Conservation (phyloP, 179 eudicot species). For the Monotropa hypopitys region DNA sequence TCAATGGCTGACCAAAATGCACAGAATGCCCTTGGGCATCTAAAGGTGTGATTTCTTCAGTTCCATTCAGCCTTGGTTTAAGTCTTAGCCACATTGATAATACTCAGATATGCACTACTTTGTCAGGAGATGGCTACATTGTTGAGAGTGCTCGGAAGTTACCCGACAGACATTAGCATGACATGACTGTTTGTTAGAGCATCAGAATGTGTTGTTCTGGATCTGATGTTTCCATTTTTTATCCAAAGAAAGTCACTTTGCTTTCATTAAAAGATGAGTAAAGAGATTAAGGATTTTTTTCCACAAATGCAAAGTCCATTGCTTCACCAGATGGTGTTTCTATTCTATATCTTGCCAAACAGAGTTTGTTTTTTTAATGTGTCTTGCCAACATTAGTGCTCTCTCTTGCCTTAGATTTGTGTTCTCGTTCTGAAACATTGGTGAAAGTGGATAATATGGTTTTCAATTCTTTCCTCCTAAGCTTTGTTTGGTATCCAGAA, state of each 20-base stretch:
- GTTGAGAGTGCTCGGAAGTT: conserved; percentile 76
- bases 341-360: background rate
- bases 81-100: background rate
- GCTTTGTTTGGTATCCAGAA: background rate
- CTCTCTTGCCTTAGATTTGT: background rate
- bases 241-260: background rate
- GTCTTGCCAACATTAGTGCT: background rate
- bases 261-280: background rate
- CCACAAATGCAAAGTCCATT: background rate
- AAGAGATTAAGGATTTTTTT: background rate
- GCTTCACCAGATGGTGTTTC: background rate
- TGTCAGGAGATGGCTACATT: conserved; percentile 70
- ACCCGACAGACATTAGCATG: conserved; percentile 51
- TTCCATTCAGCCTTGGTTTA: background rate
- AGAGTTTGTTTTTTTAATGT: background rate
- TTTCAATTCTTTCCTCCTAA: background rate
- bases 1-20: conserved; percentile 59
- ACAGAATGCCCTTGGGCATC: conserved; percentile 53
- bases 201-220: background rate
- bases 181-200: conserved; percentile 16
- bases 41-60: conserved; percentile 29
- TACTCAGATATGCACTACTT: background rate
- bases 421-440: background rate
- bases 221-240: background rate
- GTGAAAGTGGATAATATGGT: background rate